These are phyloP conservation scores for Rhizoclosmatium sp. DNA, from an alignment of 192 early-diverging fungal species.

Conservation along the genomic window DNA sequence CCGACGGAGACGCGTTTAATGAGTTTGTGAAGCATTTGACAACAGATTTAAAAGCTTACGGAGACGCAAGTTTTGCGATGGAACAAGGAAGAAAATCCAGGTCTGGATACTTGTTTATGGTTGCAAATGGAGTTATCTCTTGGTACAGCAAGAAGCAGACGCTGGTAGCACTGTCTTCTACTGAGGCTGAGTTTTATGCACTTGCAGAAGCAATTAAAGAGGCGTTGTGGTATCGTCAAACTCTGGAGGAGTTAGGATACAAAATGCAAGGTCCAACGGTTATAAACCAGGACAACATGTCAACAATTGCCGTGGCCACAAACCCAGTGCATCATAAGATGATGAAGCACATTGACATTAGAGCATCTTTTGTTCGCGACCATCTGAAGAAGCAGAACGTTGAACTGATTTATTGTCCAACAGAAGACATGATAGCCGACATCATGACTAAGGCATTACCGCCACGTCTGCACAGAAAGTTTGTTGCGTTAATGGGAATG, in stretches of 20 bases:
- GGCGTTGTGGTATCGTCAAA: constrained; percentile 9
- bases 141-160: constrained; percentile 34
- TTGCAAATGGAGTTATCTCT: not conserved
- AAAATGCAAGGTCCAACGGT: not conserved
- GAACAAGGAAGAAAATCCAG: too few species aligned
- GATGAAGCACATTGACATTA: constrained; percentile 49
- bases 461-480: not conserved
- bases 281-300: constrained; percentile 9
- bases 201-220: constrained; percentile 22
- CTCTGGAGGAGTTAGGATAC: constrained; percentile 7
- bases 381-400: constrained; percentile 29
- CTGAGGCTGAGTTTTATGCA: constrained; percentile 37
- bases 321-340: constrained; percentile 44
- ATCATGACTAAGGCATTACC: constrained; percentile 43
- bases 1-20: not conserved
- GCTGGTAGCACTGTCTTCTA: constrained; percentile 30
- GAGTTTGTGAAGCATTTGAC: not conserved
- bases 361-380: constrained; percentile 44
- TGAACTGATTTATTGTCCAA: constrained; percentile 34
- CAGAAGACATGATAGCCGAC: constrained; percentile 34
- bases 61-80: constrained; percentile 20
- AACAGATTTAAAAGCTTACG: not conserved
- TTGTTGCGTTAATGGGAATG: not conserved
- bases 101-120: constrained; percentile 14
- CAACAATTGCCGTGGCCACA: constrained; percentile 28